Conservation (phyloP, 345 rosid genomes). For the Populus davidiana region DNA sequence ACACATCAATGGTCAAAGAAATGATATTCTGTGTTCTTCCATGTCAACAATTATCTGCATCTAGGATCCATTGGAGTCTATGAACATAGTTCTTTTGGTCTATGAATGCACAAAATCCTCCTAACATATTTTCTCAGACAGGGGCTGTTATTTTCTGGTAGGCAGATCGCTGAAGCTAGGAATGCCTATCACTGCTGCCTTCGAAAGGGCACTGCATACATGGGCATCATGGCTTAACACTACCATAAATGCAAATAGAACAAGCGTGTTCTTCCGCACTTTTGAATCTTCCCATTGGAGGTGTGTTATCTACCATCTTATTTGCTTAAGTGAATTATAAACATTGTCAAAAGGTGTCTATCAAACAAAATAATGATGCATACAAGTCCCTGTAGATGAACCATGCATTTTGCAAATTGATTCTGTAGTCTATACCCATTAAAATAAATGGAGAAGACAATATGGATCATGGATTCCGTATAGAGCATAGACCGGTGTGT, state of each 20-base stretch:
- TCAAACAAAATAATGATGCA: too few relatives aligned
- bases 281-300: slow-evolving; percentile 78
- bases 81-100: not conserved
- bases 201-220: slow-evolving; percentile 21
- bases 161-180: slow-evolving; percentile 48
- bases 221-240: slow-evolving; percentile 33
- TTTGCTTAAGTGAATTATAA: not conserved
- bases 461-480: not conserved
- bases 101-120: not conserved
- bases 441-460: not conserved
- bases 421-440: not conserved
- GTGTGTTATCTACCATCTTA: slow-evolving; percentile 28
- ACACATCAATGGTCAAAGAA: not conserved
- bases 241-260: slow-evolving; percentile 22
- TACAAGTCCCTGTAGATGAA: not conserved
- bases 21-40: not conserved
- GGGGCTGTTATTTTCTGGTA: slow-evolving; percentile 66
- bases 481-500: not conserved
- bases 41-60: not conserved
- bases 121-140: slow-evolving; percentile 46
- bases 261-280: slow-evolving; percentile 49
- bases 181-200: slow-evolving; percentile 26
- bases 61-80: not conserved
- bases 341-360: too few relatives aligned
- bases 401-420: not conserved